Conservation (phyloP, 805 yeast genomes). For the Monosporozyma aerobia region DNA sequence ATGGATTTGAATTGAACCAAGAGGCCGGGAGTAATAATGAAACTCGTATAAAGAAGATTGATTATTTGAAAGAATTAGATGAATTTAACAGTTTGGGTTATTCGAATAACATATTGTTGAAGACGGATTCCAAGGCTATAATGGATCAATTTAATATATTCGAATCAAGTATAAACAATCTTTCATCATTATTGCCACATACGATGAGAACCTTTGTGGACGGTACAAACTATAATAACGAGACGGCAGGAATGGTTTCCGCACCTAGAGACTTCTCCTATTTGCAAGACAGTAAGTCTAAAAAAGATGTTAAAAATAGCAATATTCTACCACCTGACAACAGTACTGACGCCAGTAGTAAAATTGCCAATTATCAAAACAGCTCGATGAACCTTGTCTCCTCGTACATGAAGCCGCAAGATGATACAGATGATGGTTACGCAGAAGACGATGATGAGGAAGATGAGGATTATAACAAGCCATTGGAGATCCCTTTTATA, state of each 20-base stretch:
- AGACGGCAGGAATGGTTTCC: not conserved
- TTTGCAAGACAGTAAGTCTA: not conserved
- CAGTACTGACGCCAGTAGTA: not conserved
- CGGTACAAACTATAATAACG: not conserved
- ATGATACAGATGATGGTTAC: slow-evolving; percentile 25
- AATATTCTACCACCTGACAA: not conserved
- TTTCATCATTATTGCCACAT: slow-evolving; percentile 4
- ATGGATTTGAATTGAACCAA: not conserved
- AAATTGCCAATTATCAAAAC: not conserved
- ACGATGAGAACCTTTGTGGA: not conserved
- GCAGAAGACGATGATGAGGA: slow-evolving; percentile 28
- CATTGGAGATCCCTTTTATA: slow-evolving; percentile 22
- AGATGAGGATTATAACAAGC: slow-evolving; percentile 17
- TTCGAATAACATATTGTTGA: slow-evolving; percentile 7
- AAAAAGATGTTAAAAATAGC: no score
- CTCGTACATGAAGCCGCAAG: slow-evolving; percentile 6
- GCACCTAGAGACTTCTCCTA: not conserved
- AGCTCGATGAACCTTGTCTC: not conserved
- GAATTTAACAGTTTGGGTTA: slow-evolving; percentile 2
- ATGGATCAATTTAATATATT: slow-evolving; percentile 26
- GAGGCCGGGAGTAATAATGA: not conserved
- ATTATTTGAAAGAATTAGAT: not conserved
- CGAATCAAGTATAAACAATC: slow-evolving; percentile 5
- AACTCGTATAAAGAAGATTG: not conserved
- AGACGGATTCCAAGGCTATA: slow-evolving; percentile 17